Base-by-base conservation (phyloP, 768 basidiomycete genomes). In the Boletus sp. region DNA sequence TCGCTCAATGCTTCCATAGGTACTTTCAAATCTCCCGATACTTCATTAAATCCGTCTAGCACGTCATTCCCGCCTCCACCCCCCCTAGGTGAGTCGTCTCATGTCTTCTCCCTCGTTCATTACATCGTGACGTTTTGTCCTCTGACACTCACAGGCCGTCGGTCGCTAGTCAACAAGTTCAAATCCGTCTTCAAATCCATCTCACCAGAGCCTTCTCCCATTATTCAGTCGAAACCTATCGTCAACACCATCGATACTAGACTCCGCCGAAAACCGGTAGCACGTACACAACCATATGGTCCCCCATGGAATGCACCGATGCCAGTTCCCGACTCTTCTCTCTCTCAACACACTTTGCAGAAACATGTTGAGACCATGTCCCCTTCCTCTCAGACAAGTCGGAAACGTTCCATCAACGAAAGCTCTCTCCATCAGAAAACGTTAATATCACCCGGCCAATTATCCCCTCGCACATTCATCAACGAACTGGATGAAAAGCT, bases 231-330 rank as follows among this genome's bases (percentile, higher is more conserved):
- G 8, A 57, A 58, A 11, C 39, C 58, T 6, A 21, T 49, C 40
- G 13, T 59, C 21, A 60, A 69, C 30, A 33, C 55, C 27, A 42
- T 59, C 51, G 53, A 46, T 5, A 44, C 60, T 9, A 64, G 51
- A 35, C 58, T 64, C 32, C 58, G 63, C 17, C 54, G 57, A 47
- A 71, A 64, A 40, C 63, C 68, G 4, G 61, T 61, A 5, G 53
- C 63, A 34, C 73, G 73, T 17, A 74, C 74, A 11, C 72, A 74
- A 17, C 73, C 74, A 5, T 74, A 74, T 25, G 68, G 70, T 11
- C 66, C 71, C 34, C 73, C 74, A 5, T 74, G 72, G 61, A 75
- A 71, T 54, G 66, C 61, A 17, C 53, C 56, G 2, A 70, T 70
- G 68, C 67, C 67, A 17, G 39, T 53, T n/a, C 44, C 35, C 13